These are phyloP conservation scores for Lenwebbia sp. DNA, from an alignment of 345 rosid species.

Conservation along the genomic window DNA sequence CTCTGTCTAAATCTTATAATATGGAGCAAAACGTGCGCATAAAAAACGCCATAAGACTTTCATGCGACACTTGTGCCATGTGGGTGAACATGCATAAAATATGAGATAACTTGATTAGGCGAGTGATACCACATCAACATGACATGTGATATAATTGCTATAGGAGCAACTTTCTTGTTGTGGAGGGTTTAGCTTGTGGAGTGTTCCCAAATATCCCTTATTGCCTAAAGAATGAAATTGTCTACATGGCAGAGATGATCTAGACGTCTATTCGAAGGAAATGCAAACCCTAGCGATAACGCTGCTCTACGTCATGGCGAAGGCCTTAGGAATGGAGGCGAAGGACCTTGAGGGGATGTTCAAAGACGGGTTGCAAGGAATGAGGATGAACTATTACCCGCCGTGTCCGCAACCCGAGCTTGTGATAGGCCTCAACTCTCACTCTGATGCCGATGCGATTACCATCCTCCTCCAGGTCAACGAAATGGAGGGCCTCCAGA, in stretches of 20 bases:
- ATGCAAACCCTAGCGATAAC: conserved; percentile 21
- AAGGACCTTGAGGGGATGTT: conserved; percentile 28
- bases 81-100: background rate
- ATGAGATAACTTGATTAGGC: background rate
- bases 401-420: conserved; percentile 5
- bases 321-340: conserved; percentile 30
- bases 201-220: background rate
- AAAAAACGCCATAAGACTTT: background rate
- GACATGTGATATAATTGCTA: background rate
- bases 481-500: conserved; percentile 4
- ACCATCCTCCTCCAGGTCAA: conserved; percentile 14
- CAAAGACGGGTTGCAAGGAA: conserved; percentile 14
- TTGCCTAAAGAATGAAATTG: background rate
- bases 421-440: conserved; percentile 5
- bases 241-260: conserved; percentile 21
- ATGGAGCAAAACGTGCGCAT: background rate
- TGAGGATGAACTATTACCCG: conserved; percentile 27
- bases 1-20: background rate
- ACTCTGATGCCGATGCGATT: background rate
- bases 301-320: conserved; percentile 26
- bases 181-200: background rate
- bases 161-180: background rate
- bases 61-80: background rate
- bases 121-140: fast-evolving
- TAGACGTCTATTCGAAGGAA: conserved; percentile 34